A percentile compares a stretch with the other conserved stretches of the same genome.
phyloP scores from a whole-genome alignment of 2,329 filamentous ascomycete species.

The Pestalotiopsis sp. region DNA sequence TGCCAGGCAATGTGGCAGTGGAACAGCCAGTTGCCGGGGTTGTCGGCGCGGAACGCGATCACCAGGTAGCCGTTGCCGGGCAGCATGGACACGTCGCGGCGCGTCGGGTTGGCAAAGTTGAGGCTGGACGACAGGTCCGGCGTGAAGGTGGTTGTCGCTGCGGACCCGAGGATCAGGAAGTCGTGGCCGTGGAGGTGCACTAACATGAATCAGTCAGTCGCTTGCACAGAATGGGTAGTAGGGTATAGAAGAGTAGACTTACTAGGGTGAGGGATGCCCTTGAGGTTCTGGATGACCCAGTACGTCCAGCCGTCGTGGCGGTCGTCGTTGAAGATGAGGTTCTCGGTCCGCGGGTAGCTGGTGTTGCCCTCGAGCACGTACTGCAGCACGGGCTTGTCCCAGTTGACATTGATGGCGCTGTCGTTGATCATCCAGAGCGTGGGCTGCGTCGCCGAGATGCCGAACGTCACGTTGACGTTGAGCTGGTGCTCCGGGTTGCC shows the following conservation, averaged over 20 bases:
- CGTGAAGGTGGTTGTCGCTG: neutral
- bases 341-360: constrained; percentile 18
- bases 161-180: constrained; percentile 30
- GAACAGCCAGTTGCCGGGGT: constrained; percentile 50
- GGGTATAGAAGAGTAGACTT: neutral
- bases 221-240: too few relatives aligned
- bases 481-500: constrained; percentile 1
- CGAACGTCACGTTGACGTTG: constrained; percentile 3
- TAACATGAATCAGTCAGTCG: constrained; percentile 4
- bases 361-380: constrained; percentile 25
- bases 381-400: constrained; percentile 31
- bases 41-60: constrained; percentile 50
- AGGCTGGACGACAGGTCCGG: constrained; percentile 22
- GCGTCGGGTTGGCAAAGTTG: constrained; percentile 42
- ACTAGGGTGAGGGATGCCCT: constrained; percentile 22
- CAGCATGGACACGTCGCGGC: constrained; percentile 48
- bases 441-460: neutral
- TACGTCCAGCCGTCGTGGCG: constrained; percentile 21
- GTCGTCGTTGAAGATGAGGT: constrained; percentile 21
- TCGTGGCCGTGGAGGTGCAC: constrained; percentile 35
- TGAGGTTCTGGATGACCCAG: constrained; percentile 25
- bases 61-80: constrained; percentile 46
- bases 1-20: constrained; percentile 56
- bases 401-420: constrained; percentile 26
- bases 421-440: constrained; percentile 17